A percentile compares a stretch with the other conserved stretches of the same genome.
Evolutionary conservation across 1,139 yeast genomes (phyloP).

Genomic region (Hyphopichia pseudoburtonii): DNA sequence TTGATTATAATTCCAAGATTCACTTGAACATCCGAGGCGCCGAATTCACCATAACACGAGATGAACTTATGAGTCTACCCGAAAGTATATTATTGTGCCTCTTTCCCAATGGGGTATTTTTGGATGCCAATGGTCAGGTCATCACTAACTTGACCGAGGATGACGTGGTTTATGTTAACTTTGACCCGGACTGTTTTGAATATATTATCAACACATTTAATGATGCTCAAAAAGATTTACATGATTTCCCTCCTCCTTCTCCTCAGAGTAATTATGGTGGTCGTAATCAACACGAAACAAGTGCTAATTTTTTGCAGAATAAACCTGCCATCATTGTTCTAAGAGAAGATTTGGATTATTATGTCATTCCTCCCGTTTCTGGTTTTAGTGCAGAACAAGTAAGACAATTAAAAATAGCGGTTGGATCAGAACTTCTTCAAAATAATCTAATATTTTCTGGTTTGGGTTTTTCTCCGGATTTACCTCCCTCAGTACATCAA

Average conservation of each 20-base stretch:
- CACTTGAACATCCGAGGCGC: conserved; percentile 65
- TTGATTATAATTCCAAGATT: conserved; percentile 64
- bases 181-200: conserved; percentile 81
- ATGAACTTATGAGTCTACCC: conserved; percentile 87
- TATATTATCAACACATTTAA: conserved; percentile 73
- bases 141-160: conserved; percentile 74
- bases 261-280: conserved; percentile 21
- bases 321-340: conserved; percentile 92
- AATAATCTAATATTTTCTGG: conserved; percentile 76
- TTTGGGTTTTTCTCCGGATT: conserved; percentile 41
- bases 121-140: conserved; percentile 73
- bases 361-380: conserved; percentile 74
- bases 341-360: conserved; percentile 91
- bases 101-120: conserved; percentile 87
- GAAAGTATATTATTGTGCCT: conserved; percentile 84
- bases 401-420: conserved; percentile 65
- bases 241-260: conserved; percentile 24
- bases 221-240: conserved; percentile 42
- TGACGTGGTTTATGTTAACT: conserved; percentile 77
- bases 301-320: conserved; percentile 56
- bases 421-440: conserved; percentile 52
- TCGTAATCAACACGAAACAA: conserved; percentile 24
- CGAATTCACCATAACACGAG: conserved; percentile 72
- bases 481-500: conserved; percentile 33
- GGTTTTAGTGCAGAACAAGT: conserved; percentile 54